phyloP scores from a whole-genome alignment of 2,329 filamentous ascomycete genomes.

The Pyricularia sp. region DNA sequence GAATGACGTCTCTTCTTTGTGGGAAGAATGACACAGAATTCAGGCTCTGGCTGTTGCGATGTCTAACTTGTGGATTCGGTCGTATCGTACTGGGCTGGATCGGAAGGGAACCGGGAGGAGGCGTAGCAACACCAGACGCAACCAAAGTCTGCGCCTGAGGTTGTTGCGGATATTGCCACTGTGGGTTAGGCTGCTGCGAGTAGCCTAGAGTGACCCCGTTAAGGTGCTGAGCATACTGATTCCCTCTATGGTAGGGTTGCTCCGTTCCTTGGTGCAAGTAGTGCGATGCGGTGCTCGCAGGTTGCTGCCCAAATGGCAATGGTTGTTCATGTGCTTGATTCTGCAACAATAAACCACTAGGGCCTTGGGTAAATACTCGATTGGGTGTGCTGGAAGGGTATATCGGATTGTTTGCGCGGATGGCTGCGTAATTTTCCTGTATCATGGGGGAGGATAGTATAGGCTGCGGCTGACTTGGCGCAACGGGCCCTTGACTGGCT shows the following conservation, averaged over 20 bases:
- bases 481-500: background rate
- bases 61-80: background rate
- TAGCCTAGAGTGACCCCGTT: background rate
- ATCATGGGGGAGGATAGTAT: background rate
- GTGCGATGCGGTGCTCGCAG: background rate
- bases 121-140: background rate
- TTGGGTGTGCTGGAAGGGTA: background rate
- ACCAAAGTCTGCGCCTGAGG: constrained; percentile 1
- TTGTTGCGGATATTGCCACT: background rate
- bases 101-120: too few relatives aligned
- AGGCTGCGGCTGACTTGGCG: background rate
- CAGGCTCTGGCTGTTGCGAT: background rate
- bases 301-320: background rate
- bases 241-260: background rate
- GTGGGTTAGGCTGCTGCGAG: background rate
- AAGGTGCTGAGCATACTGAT: background rate
- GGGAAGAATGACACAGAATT: constrained; percentile 10
- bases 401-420: background rate
- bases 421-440: background rate
- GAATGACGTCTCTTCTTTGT: constrained; percentile 10
- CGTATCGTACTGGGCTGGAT: constrained; percentile 1
- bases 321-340: background rate
- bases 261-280: background rate
- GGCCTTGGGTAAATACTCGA: background rate
- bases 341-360: background rate